Base-by-base conservation (phyloP, 1,284 basidiomycete genomes). In the Ustilago nuda region DNA sequence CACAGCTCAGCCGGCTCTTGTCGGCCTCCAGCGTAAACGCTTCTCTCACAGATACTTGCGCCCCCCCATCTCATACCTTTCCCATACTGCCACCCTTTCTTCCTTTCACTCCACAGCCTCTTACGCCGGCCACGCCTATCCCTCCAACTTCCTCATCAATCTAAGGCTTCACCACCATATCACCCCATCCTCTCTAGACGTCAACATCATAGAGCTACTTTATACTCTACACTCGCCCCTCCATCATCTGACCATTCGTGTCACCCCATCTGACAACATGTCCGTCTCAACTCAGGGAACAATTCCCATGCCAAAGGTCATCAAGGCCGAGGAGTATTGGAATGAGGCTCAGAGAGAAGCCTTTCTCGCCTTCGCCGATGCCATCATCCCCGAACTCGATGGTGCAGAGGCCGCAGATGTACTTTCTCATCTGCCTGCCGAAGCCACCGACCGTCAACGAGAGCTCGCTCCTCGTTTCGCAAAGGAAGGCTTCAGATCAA, bases 341-440 rank as follows among this genome's bases (percentile, higher is more conserved):
- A 69, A 46, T 12, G 46, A 63, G 0, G 63, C 53, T 23, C 80
- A 82, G 61, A 46, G 67, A 32, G 61, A 80, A 45, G 81, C 76
- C 2, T 64, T 85, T 57, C 62, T 68, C 12, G 82, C 84, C 48
- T 63, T 85, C n/a, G 82, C 76, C n/a, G 79, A 85, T 51, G 74
- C 79, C 43, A 67, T 83, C 45, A 70, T 85, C 2, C 82, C 82
- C 1, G 56, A 77, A 33, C 76, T 85, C 35, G 68, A 79, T 11
- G 79, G 71, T 30, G 63, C 60, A 4, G 82, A 84, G 32, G 75
- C 75, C 12, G 81, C 80, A 13, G 43, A 71, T n/a, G 68, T 83
- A 23, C 63, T 81, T 36, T 72, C 75, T 27, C 41, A 68, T n/a
- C 74, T 84, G 3, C 84, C 84, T 13, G 46, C 63, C 7, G 59